Evolutionary conservation across 495 filamentous ascomycete species (phyloP).

Genomic region (Lophiotrema nucula): DNA sequence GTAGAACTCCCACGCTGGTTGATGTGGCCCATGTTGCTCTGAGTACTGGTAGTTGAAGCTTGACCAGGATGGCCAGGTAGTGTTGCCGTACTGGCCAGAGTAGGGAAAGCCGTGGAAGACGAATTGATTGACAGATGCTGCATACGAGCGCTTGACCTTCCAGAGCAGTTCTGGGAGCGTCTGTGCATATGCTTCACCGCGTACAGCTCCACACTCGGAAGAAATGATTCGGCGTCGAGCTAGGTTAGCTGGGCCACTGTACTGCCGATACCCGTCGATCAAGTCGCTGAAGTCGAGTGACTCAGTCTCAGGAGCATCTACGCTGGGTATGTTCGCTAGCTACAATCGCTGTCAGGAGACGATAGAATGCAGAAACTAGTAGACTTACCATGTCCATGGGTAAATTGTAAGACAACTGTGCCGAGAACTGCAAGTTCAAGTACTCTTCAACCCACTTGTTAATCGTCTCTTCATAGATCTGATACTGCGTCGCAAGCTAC

Average conservation of each 20-base stretch:
- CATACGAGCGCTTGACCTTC: conserved; percentile 19
- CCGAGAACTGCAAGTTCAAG: conserved; percentile 33
- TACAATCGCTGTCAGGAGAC: background rate
- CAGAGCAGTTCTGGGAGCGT: conserved; percentile 18
- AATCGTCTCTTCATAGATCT: conserved; percentile 9
- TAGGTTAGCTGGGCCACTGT: conserved; percentile 14
- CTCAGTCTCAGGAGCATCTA: conserved; percentile 24
- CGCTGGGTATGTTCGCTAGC: conserved; percentile 17
- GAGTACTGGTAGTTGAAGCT: conserved; percentile 22
- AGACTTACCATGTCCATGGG: conserved; percentile 36
- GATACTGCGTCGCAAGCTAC: conserved; percentile 16
- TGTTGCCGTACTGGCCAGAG: conserved; percentile 18
- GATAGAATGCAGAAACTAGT: no score
- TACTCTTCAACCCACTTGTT: conserved; percentile 27
- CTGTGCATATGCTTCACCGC: conserved; percentile 15
- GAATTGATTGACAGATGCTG: conserved; percentile 16
- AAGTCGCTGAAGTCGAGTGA: conserved; percentile 24
- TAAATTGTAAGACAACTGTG: conserved; percentile 38
- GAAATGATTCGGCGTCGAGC: conserved; percentile 11
- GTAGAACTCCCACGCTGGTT: conserved; percentile 20
- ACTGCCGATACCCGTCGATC: conserved; percentile 19
- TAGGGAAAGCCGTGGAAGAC: conserved; percentile 20
- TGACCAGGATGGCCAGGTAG: conserved; percentile 17
- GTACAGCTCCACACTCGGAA: conserved; percentile 14
- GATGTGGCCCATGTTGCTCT: conserved; percentile 9